Evolutionary conservation across 108 stramenopile genomes (phyloP).

Genomic region (Skeletonema costatum): DNA sequence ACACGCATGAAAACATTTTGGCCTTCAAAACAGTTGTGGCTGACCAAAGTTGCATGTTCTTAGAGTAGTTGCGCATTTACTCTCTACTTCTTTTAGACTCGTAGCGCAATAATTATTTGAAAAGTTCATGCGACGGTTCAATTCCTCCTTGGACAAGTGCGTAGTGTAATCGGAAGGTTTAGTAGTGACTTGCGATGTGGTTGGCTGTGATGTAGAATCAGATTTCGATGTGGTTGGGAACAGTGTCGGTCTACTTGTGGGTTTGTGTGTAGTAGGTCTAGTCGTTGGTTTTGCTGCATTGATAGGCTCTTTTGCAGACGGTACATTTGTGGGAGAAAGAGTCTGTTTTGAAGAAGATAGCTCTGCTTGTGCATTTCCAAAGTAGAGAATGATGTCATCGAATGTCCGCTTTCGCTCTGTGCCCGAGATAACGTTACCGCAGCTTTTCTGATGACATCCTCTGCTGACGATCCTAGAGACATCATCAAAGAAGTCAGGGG

Average conservation of each 20-base stretch:
- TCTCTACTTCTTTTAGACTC: slow-evolving; percentile 21
- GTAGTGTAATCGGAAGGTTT: slow-evolving; percentile 10
- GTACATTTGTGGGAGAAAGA: not conserved
- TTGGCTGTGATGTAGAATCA: not conserved
- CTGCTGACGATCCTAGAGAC: slow-evolving; percentile 39
- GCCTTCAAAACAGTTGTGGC: slow-evolving; percentile 25
- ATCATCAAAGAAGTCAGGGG: slow-evolving; percentile 29
- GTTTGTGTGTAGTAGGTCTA: not conserved
- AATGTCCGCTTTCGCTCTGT: slow-evolving; percentile 26
- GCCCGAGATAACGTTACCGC: slow-evolving; percentile 24
- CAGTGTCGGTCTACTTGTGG: not conserved
- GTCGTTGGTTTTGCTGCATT: not conserved
- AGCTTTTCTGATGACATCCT: slow-evolving; percentile 35
- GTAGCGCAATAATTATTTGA: slow-evolving; percentile 42
- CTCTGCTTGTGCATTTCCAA: slow-evolving; percentile 26
- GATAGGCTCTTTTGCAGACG: not conserved
- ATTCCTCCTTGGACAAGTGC: slow-evolving; percentile 17
- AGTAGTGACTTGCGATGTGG: not conserved
- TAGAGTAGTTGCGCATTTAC: slow-evolving; percentile 28
- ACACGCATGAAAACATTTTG: slow-evolving; percentile 21
- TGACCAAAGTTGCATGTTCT: slow-evolving; percentile 34
- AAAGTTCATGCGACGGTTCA: slow-evolving; percentile 22
- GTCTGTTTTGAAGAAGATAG: not conserved
- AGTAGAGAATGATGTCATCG: slow-evolving; percentile 23
- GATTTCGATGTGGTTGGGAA: not conserved